Percentiles rank a stretch among this genome's conserved stretches.
These are phyloP conservation scores for Pleomassaria siparia DNA, from an alignment of 2,329 filamentous ascomycete species.

Conservation along the genomic window DNA sequence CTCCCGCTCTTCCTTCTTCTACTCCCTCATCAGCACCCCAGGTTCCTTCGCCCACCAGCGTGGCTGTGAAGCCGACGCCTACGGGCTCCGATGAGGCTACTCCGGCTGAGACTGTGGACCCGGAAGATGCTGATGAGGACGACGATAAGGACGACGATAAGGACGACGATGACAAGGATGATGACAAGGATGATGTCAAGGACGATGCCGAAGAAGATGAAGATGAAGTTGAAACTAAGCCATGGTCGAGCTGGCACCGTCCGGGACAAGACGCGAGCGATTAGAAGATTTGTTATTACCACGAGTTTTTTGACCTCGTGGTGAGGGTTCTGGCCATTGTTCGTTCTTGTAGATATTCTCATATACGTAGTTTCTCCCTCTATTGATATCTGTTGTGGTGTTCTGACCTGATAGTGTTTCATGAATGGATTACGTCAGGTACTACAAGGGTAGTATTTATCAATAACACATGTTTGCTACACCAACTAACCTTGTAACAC, in stretches of 20 bases:
- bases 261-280: not conserved
- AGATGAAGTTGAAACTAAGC: not conserved
- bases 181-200: not conserved
- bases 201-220: constrained; percentile 3
- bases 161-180: not conserved
- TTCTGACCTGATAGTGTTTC: too few species aligned
- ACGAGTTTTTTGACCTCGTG: too few species aligned
- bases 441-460: too few species aligned
- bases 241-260: not conserved
- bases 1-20: not conserved
- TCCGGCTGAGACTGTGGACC: not conserved
- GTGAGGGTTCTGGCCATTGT: not conserved
- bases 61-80: not conserved
- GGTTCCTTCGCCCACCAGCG: constrained; percentile 1
- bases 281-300: too few species aligned
- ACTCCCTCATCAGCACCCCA: not conserved
- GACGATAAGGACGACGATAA: not conserved
- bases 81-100: not conserved
- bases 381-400: too few species aligned
- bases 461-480: too few species aligned
- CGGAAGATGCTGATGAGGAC: not conserved
- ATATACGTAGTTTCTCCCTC: too few species aligned
- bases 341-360: not conserved
- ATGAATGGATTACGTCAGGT: not conserved
- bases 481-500: too few species aligned